Base-by-base conservation (phyloP, 169 alveolate species). In the Babesia sp. region DNA sequence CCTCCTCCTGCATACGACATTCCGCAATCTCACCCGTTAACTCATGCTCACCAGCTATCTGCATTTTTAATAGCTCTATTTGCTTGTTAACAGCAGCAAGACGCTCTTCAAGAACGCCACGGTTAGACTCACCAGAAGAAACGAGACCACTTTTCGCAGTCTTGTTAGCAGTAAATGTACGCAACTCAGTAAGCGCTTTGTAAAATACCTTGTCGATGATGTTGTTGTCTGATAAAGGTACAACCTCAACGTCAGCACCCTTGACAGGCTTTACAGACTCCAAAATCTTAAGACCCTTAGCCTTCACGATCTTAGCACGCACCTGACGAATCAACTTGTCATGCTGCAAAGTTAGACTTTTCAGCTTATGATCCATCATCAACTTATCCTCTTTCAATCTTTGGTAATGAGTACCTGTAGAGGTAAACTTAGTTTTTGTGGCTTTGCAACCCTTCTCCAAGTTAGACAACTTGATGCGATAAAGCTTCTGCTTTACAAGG, bases 401-500 rank as follows among this genome's bases (percentile, higher is more conserved):
- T 57, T 18, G 29, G 18, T 8, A 16, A 24, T 64, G 67, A 28
- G 60, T 58, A 31, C 36, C 28, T 2, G 26, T 77, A 34, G 42
- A 75, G 34, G n/a, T 64, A 29, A 69, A 39, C 56, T 67, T 74
- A 31, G 44, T 74, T 71, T 56, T 44, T 39, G 67, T 86, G 69
- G 71, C 83, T 56, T 63, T 82, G 56, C 24, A 56, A 51, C 79
- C 86, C 45, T 39, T 72, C 67, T 54, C 72, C 36, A 45, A 54
- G 67, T 57, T 86, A 71, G 34, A 28, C 41, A 71, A 36, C 54
- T 44, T 81, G 11, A 29, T 66, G 61, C 55, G 71, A 53, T 80
- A 78, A 45, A 75, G 78, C 37, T 54, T 29, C 55, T 74, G 81
- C 58, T 63, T 51, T n/a, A 76, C 84, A 36, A 86, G n/a, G 36